These are phyloP conservation scores for Silene uniflora DNA, from an alignment of 148 eudicot genomes.

Conservation along the genomic window DNA sequence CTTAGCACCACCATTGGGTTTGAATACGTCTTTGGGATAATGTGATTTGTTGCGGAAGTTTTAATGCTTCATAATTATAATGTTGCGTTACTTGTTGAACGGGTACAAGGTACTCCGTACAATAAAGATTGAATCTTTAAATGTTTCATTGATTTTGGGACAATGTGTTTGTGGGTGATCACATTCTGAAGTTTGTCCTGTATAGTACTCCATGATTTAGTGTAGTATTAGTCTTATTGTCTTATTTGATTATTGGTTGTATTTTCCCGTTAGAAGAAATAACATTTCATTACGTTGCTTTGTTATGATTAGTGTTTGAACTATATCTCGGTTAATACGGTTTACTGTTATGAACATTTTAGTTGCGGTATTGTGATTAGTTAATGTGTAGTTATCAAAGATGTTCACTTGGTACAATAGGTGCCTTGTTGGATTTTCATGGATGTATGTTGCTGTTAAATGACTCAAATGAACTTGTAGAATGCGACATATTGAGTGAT, in stretches of 20 bases:
- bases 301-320: background rate
- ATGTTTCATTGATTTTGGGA: background rate
- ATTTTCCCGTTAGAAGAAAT: conserved; percentile 7
- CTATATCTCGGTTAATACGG: background rate
- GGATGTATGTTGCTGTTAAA: background rate
- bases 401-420: background rate
- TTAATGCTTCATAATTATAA: background rate
- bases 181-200: conserved; percentile 3
- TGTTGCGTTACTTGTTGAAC: background rate
- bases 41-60: background rate
- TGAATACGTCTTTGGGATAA: background rate
- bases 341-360: background rate
- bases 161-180: conserved; percentile 8
- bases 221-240: background rate
- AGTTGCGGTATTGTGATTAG: background rate
- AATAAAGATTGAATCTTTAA: background rate
- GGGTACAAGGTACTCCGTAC: background rate
- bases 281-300: background rate
- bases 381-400: background rate
- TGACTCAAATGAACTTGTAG: background rate
- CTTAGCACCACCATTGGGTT: too few relatives aligned
- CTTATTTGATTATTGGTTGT: background rate
- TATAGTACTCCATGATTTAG: background rate
- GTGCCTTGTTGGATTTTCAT: background rate
- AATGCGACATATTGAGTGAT: too few relatives aligned